phyloP scores from a whole-genome alignment of 2,329 filamentous ascomycete genomes.

The Claviceps sorghi region DNA sequence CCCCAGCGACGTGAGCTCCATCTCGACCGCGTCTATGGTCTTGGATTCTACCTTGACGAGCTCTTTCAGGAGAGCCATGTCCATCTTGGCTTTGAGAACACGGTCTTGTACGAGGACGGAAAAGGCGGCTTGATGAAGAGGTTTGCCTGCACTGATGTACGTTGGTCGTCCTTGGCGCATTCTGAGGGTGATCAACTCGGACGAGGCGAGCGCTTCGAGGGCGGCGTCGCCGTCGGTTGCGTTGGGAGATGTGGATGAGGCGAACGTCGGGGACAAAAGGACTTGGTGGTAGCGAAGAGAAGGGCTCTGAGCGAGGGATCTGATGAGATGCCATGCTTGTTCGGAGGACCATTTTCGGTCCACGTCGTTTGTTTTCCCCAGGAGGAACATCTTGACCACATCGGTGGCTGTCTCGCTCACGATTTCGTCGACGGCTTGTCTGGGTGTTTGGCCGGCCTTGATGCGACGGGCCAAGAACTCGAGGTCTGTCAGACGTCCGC shows the following conservation, averaged over 20 bases:
- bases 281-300: constrained; percentile 74
- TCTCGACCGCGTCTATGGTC: constrained; percentile 64
- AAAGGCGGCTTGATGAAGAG: constrained; percentile 78
- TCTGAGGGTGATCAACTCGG: constrained; percentile 70
- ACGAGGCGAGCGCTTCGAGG: constrained; percentile 66
- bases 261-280: constrained; percentile 62
- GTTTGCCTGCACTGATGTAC: constrained; percentile 64
- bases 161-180: constrained; percentile 63
- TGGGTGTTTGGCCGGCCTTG: constrained; percentile 71
- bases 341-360: constrained; percentile 60
- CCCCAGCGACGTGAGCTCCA: constrained; percentile 58
- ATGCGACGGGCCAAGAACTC: constrained; percentile 87
- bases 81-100: constrained; percentile 59
- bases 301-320: constrained; percentile 54
- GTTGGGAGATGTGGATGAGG: constrained; percentile 32
- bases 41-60: constrained; percentile 57
- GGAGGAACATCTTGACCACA: constrained; percentile 83
- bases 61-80: constrained; percentile 54
- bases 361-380: constrained; percentile 37
- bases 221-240: constrained; percentile 54
- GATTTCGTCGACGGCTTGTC: constrained; percentile 71
- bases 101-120: constrained; percentile 53
- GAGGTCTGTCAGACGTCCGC: constrained; percentile 86
- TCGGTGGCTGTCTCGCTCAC: constrained; percentile 79
- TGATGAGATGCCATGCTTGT: constrained; percentile 85